Evolutionary conservation across 768 basidiomycete species (phyloP), one percentile per base, ranked within the genome.

Genomic region (Mycena floridula): DNA sequence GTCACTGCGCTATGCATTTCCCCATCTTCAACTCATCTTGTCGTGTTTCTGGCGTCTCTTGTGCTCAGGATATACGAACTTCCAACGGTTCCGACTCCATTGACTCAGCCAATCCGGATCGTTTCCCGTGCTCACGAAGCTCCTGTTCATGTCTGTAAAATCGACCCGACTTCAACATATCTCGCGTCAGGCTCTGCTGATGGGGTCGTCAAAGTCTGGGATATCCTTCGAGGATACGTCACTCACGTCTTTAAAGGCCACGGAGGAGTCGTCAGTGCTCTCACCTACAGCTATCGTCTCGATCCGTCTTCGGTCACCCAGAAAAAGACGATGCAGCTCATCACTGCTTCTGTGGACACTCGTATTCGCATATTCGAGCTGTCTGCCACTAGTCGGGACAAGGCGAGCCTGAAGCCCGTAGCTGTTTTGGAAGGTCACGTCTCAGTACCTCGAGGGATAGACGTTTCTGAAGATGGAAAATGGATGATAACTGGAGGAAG

Each of bases 171-270:
- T 7, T 91, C 89, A 2, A 84, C 87, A 2, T 86, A 95, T 52
- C 76, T 97, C 51, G 96, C 96, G 6, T 95, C 94, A 15, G 96
- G 96, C 1, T 88, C 95, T 9, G 91, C 95, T 6, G 96, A 99
- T 52, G 95, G 96, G 20, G 76, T 89, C 25, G 96, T 97, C 37
- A 98, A 97, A 69, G 90, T 99, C 8, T 98, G 93, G 93, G 85
- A 96, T 60, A 81, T 93, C 37, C 64, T 73, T 3, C 82, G 82
- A 21, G 94, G 92, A 25, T 93, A 84, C 59, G 79, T 89, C 25
- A 99, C 96, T 0, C 96, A 99, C 61, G 75, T 93, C 11, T 92
- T 95, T 73, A 88, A 87, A 56, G 95, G 94, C 2, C 96, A 98
- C 59, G 96, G 94, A 4, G 96, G 96, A n/a, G 89, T 96, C 48